phyloP scores from a whole-genome alignment of 148 eudicot species.

The Dysphania ambrosioides region DNA sequence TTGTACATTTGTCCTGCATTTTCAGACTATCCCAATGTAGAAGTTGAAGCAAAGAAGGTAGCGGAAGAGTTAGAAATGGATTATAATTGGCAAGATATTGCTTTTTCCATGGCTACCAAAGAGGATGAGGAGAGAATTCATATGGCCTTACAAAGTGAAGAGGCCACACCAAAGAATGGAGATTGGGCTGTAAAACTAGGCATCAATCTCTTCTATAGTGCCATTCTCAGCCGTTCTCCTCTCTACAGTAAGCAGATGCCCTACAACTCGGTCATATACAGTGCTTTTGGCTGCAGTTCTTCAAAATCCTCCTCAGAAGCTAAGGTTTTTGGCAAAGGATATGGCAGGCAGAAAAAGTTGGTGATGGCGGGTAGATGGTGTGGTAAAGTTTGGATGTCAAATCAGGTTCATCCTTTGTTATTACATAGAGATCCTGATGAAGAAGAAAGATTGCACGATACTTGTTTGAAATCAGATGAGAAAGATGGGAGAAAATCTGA shows the following conservation, averaged over 20 bases:
- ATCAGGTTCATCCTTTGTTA: slow-evolving; percentile 80
- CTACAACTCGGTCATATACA: slow-evolving; percentile 71
- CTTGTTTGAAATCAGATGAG: slow-evolving; percentile 35
- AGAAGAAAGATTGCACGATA: slow-evolving; percentile 33
- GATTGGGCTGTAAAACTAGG: slow-evolving; percentile 97
- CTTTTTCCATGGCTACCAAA: slow-evolving; percentile 52
- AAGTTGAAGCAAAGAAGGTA: slow-evolving; percentile 67
- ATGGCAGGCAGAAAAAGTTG: slow-evolving; percentile 62
- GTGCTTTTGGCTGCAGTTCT: slow-evolving; percentile 68
- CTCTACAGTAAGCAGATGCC: slow-evolving; percentile 95
- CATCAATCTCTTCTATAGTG: slow-evolving; percentile 83
- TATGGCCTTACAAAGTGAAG: slow-evolving; percentile 69
- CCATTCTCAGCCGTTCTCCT: slow-evolving; percentile 86
- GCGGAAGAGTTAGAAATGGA: slow-evolving; percentile 68
- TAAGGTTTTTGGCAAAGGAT: slow-evolving; percentile 33
- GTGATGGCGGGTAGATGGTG: slow-evolving; percentile 95
- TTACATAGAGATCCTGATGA: slow-evolving; percentile 48
- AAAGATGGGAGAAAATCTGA: slow-evolving; percentile 39
- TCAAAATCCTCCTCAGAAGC: slow-evolving; percentile 31
- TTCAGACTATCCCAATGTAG: slow-evolving; percentile 85
- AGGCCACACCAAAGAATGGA: slow-evolving; percentile 66
- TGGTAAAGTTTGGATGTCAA: slow-evolving; percentile 98
- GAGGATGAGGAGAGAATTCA: slow-evolving; percentile 66
- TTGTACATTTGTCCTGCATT: slow-evolving; percentile 7
- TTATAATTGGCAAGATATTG: slow-evolving; percentile 56